Conservation (phyloP, 805 yeast species). For the Wickerhamiella alocasiicola region DNA sequence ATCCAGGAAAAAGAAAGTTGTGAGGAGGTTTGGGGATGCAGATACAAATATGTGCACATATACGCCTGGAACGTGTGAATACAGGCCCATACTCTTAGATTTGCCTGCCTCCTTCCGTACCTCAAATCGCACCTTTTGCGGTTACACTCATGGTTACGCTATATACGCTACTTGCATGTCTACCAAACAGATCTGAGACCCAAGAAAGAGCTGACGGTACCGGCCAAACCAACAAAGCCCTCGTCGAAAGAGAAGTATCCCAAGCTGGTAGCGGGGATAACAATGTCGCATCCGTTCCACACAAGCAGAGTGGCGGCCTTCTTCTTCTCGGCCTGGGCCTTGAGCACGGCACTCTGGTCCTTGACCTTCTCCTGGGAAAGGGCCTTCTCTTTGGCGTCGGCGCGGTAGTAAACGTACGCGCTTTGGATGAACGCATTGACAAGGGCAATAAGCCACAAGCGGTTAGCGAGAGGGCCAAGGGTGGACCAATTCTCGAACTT, state of each 20-base stretch:
- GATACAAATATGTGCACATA: no score
- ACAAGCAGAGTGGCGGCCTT: constrained; percentile 35
- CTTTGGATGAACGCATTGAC: constrained; percentile 50
- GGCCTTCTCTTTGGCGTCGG: constrained; percentile 27
- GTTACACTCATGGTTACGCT: no score
- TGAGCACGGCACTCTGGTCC: constrained; percentile 31
- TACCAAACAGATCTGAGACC: constrained; percentile 37
- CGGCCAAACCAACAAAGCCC: constrained; percentile 73
- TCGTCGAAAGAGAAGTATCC: constrained; percentile 52
- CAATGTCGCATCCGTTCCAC: constrained; percentile 65
- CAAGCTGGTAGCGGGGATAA: constrained; percentile 63
- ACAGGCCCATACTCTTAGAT: no score
- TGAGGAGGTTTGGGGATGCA: no score
- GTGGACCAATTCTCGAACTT: constrained; percentile 26
- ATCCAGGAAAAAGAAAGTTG: no score
- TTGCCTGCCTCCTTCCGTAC: no score
- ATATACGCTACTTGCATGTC: background rate
- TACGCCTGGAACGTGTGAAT: no score
- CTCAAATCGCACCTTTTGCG: no score
- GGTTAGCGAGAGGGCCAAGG: constrained; percentile 15
- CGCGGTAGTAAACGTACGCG: constrained; percentile 39
- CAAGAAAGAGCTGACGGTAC: constrained; percentile 65
- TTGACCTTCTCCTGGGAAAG: constrained; percentile 17
- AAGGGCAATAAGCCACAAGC: constrained; percentile 67
- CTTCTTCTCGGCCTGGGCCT: constrained; percentile 31